These are phyloP conservation scores for Benincasa hispida DNA, from an alignment of 306 rosid genomes.

Conservation along the genomic window DNA sequence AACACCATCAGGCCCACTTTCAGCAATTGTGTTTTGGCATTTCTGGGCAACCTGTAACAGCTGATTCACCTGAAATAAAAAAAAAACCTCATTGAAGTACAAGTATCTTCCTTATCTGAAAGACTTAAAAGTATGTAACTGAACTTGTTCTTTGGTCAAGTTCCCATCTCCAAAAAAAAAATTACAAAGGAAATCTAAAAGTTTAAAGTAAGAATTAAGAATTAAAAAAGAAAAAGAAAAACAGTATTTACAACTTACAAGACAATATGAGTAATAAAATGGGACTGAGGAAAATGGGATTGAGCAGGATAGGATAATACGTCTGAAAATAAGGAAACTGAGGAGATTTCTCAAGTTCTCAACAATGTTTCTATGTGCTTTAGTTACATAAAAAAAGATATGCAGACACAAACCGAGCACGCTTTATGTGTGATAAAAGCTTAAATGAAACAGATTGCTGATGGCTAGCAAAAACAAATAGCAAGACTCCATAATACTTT, in stretches of 20 bases:
- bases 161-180: background rate
- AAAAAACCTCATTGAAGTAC: background rate
- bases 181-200: background rate
- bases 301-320: background rate
- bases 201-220: background rate
- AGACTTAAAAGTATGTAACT: background rate
- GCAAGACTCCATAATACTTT: background rate
- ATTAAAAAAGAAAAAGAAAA: background rate
- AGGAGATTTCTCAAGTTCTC: background rate
- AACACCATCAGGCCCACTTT: slow-evolving; percentile 81
- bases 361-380: background rate
- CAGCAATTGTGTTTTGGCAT: slow-evolving; percentile 75
- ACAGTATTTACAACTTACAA: background rate
- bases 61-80: slow-evolving; percentile 62
- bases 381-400: background rate
- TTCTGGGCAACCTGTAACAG: slow-evolving; percentile 86
- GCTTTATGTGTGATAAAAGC: background rate
- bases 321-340: background rate
- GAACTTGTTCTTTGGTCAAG: background rate
- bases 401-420: background rate
- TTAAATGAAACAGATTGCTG: background rate
- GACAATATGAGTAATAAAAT: background rate
- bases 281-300: background rate
- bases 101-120: background rate
- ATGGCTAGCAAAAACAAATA: background rate